Base-by-base conservation (phyloP, 495 filamentous ascomycete genomes). In the Neurospora hispaniola region DNA sequence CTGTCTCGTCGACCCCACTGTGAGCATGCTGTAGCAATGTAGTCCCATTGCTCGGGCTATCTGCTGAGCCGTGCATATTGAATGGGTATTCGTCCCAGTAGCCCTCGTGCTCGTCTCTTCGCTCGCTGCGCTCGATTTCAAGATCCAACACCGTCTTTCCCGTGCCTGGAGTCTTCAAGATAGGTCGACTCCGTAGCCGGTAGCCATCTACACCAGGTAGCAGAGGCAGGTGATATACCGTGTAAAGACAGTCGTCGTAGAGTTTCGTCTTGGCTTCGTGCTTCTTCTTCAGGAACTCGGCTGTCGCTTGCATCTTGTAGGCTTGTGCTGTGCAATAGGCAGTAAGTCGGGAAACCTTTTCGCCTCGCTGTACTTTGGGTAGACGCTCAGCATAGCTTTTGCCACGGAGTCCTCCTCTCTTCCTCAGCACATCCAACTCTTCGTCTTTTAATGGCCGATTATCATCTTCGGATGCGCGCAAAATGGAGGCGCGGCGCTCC, bases 161-260 rank as follows among this genome's bases (percentile, higher is more conserved):
- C 0, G 95, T 96, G 7, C 96, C 96, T 1, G 95, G 93, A 70
- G 90, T 95, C 81, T 97, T 97, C 72, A 98, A 80, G 42, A 95
- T 89, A 3, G 96, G 96, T 76, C 93, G 94, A 78, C 95, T 98
- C 74, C 93, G 86, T 59, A 98, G 81, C 69, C 96, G 85, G 78
- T 93, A 97, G 7, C 96, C 96, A 42, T 96, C 93, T 59, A 84
- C 86, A 0, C 96, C 96, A 8, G 92, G 90, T 69, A 98, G 83
- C 69, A 99, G 80, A 10, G 96, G 96, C 38, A 97, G 83, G 82
- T 98, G 94, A 81, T 98, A 99, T 41, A 95, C 96, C 6, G 90
- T 92, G 77, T 99, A 99, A 23, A 99, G 85, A 78, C 96, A 98
- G 79, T 99, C 96, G 81, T 98, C 96, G 80, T 99, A 99, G n/a